phyloP scores from a whole-genome alignment of 768 basidiomycete genomes.

The Amanita molliuscula region DNA sequence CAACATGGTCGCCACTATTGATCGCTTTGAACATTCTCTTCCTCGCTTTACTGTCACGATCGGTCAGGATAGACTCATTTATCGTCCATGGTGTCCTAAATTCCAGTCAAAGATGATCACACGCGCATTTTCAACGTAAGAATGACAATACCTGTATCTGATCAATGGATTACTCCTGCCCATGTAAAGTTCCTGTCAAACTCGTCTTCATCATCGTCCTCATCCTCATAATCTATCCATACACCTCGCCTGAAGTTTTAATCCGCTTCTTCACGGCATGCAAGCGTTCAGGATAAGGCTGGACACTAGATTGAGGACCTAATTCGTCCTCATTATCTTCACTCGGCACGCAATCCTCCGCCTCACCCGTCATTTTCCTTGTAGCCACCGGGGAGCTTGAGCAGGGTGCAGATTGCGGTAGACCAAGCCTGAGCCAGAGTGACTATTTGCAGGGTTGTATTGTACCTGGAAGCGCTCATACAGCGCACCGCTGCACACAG shows the following conservation, averaged over 20 bases:
- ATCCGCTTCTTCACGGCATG: slow-evolving; percentile 19
- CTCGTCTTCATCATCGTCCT: slow-evolving; percentile 16
- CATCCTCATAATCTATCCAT: slow-evolving; percentile 24
- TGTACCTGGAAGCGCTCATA: no score
- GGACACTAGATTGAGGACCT: slow-evolving; percentile 34
- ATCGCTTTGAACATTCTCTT: slow-evolving; percentile 55
- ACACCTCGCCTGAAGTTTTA: slow-evolving; percentile 15
- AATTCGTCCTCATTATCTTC: slow-evolving; percentile 24
- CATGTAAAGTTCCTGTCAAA: slow-evolving; percentile 16
- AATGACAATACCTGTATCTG: slow-evolving; percentile 38
- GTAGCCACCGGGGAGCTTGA: no score
- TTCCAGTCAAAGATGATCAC: background rate
- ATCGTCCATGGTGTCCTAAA: slow-evolving; percentile 53
- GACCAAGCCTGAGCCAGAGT: no score
- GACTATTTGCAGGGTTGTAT: no score
- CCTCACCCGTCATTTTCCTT: slow-evolving; percentile 27
- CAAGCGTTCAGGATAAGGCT: slow-evolving; percentile 30
- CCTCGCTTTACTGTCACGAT: slow-evolving; percentile 34
- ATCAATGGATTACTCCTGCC: slow-evolving; percentile 40
- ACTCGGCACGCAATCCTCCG: slow-evolving; percentile 26
- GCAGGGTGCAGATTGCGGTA: no score
- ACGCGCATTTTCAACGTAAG: background rate
- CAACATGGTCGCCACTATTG: slow-evolving; percentile 41
- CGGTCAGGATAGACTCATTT: slow-evolving; percentile 36
- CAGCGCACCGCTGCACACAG: no score